These are phyloP conservation scores for Diplodia seriata DNA, from an alignment of 2,329 filamentous ascomycete species.

Conservation along the genomic window DNA sequence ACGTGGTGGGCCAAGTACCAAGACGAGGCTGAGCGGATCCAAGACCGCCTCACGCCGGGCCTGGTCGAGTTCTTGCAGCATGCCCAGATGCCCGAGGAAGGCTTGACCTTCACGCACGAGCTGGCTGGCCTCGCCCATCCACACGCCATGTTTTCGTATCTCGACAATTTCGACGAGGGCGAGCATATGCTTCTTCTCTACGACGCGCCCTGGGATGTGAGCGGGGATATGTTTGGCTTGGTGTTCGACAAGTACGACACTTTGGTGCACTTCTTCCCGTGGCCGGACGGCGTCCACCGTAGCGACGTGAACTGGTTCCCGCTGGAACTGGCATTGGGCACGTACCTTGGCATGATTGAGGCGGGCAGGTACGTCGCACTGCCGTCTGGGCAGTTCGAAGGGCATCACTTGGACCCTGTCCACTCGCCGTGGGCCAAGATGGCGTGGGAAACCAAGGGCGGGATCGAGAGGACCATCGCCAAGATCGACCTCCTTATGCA, in stretches of 20 bases:
- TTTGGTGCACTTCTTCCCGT: constrained; percentile 1
- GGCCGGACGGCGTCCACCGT: background rate
- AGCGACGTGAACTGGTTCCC: constrained; percentile 12
- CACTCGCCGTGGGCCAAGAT: constrained; percentile 20
- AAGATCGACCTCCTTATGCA: constrained; percentile 22
- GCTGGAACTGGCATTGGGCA: constrained; percentile 25
- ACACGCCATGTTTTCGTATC: background rate
- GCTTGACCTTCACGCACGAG: constrained; percentile 21
- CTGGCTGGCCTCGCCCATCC: constrained; percentile 14
- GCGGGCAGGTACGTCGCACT: constrained; percentile 7
- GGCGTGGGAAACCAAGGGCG: constrained; percentile 5
- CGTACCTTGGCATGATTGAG: constrained; percentile 26
- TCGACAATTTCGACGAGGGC: constrained; percentile 14
- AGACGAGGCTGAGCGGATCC: background rate
- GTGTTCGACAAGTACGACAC: constrained; percentile 16
- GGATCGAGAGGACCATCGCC: background rate
- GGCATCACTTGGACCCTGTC: too few species aligned
- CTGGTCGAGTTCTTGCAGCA: constrained; percentile 23
- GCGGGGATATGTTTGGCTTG: constrained; percentile 4
- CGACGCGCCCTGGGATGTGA: background rate
- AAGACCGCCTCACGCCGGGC: background rate
- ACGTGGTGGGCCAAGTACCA: constrained; percentile 22
- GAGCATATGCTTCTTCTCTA: constrained; percentile 10
- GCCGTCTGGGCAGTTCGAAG: background rate
- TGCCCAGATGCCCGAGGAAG: constrained; percentile 21